Evolutionary conservation across 129 eudicot genomes (phyloP).

Genomic region (Tanacetum coccineum): DNA sequence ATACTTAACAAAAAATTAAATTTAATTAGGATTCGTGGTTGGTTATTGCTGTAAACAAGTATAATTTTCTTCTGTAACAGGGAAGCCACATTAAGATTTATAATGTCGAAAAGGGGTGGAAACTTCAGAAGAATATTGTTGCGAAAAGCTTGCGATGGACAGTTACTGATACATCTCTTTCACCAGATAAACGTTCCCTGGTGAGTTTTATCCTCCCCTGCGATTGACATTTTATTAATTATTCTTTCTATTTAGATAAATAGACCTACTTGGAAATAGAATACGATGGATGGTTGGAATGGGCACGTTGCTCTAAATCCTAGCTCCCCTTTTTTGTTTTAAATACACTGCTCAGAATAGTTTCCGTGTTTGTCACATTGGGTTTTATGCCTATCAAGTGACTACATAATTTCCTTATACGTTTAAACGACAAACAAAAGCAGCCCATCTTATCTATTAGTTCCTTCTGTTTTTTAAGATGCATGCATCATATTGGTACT

Average conservation of each 20-base stretch:
- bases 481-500: slow-evolving; percentile 16
- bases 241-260: background rate
- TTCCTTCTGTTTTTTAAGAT: background rate
- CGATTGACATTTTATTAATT: background rate
- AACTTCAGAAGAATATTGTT: slow-evolving; percentile 64
- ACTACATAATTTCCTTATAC: slow-evolving; percentile 1
- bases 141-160: slow-evolving; percentile 94
- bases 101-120: slow-evolving; percentile 77
- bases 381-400: slow-evolving; percentile 2
- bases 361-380: background rate
- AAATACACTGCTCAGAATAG: background rate
- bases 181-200: too few species aligned
- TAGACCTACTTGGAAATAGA: background rate
- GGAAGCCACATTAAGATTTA: slow-evolving; percentile 88
- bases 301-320: background rate
- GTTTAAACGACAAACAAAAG: background rate
- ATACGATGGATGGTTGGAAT: background rate
- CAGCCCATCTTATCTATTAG: background rate
- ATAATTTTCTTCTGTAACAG: slow-evolving; percentile 34
- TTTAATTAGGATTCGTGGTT: background rate
- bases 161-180: slow-evolving; percentile 54
- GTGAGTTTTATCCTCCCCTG: background rate
- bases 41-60: slow-evolving; percentile 13
- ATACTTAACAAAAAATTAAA: background rate
- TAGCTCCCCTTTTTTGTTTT: background rate